These are phyloP conservation scores for Starmerella geochares DNA, from an alignment of 805 yeast species.

Conservation along the genomic window DNA sequence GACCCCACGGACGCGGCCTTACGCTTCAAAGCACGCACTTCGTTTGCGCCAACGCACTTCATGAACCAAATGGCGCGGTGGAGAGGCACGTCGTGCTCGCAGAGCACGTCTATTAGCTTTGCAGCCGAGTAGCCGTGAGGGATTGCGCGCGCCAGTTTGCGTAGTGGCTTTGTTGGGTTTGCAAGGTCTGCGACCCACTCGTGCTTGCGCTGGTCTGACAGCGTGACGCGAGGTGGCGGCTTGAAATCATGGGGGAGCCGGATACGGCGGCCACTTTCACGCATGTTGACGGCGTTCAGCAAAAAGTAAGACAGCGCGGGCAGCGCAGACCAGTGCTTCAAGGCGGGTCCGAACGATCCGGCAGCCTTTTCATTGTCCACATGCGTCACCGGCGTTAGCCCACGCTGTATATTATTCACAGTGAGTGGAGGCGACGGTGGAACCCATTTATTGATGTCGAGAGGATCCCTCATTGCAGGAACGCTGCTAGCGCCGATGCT, in stretches of 20 bases:
- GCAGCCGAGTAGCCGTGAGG: constrained; percentile 85
- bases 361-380: constrained; percentile 59
- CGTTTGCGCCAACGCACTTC: constrained; percentile 75
- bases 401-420: constrained; percentile 53
- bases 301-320: constrained; percentile 43
- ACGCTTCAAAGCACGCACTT: constrained; percentile 48
- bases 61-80: constrained; percentile 86
- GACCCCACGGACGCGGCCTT: constrained; percentile 27
- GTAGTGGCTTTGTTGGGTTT: constrained; percentile 52
- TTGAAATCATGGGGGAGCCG: constrained; percentile 47
- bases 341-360: constrained; percentile 33
- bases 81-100: constrained; percentile 57
- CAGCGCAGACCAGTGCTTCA: constrained; percentile 35
- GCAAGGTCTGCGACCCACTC: constrained; percentile 79
- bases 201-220: constrained; percentile 77
- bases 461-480: constrained; percentile 7
- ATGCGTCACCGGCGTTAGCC: constrained; percentile 53
- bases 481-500: neutral
- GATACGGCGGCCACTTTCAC: constrained; percentile 40
- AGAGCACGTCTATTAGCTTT: constrained; percentile 58
- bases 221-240: constrained; percentile 81
- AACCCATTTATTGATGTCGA: constrained; percentile 15
- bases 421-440: constrained; percentile 34
- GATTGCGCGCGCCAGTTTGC: constrained; percentile 59
- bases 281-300: constrained; percentile 40